Evolutionary conservation across 768 basidiomycete genomes (phyloP), one percentile per base, ranked within the genome.

Genomic region (Holtermannia corniformis): DNA sequence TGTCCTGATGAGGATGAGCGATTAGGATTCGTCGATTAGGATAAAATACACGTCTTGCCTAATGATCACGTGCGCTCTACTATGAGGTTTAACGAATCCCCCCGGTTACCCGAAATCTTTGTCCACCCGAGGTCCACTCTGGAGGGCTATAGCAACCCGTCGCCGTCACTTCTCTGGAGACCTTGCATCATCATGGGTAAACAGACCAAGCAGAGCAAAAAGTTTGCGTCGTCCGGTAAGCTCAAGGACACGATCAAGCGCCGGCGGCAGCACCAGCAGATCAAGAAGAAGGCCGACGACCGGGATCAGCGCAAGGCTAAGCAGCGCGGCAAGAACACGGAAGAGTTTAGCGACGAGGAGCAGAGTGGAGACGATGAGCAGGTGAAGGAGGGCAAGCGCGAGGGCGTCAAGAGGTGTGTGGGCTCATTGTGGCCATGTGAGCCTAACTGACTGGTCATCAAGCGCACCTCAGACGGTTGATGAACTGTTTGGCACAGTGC

Each of bases 151-250:
- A 37, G 32, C 32, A 37, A 16, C n/a, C n/a, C n/a, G n/a, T n/a
- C n/a, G n/a, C n/a, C n/a, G n/a, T n/a, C n/a, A n/a, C n/a, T n/a
- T n/a, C 32, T 37, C 16, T 37, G 7, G 32, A 37, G 32, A 7
- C 7, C 32, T 37, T 37, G 7, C 37, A 52, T 21, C 53, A 64
- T 16, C 4, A 72, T 72, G 72, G 64, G 60, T 51, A 88, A 85
- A 61, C 80, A 82, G 19, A 74, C 80, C 37, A 92, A 92, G 73
- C 81, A 87, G 0, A 85, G 85, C 11, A 82, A 84, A 67, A 90
- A 92, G 74, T 92, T 92, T 61, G 86, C 84, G 7, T 77, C 86
- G 3, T 88, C 86, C 54, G 92, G 92, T 1, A 83, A 85, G 65
- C 81, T 97, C 49, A 87, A 88, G 66, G 85, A 87, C 59, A 81